Percentiles rank a stretch among this genome's conserved stretches.
These are phyloP conservation scores for Madurella fahalii DNA, from an alignment of 2,329 filamentous ascomycete genomes.

Conservation along the genomic window DNA sequence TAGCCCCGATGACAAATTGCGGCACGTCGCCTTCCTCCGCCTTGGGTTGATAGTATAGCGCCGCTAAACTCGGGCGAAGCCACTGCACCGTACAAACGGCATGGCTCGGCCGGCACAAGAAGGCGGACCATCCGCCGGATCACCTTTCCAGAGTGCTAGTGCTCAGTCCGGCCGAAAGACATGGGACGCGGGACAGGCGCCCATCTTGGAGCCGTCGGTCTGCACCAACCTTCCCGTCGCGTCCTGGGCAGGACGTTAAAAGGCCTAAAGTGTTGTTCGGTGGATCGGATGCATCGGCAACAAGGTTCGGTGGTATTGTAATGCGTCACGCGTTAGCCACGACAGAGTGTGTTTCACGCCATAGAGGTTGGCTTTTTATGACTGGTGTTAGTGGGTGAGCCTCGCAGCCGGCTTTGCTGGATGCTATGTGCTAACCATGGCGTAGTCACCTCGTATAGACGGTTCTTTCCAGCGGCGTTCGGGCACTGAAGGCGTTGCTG, in stretches of 20 bases:
- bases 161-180: too few relatives aligned
- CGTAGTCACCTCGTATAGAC: background rate
- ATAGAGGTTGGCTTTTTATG: background rate
- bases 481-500: background rate
- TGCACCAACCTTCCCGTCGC: background rate
- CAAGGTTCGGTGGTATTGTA: background rate
- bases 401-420: background rate
- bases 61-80: background rate
- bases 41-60: background rate
- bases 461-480: background rate
- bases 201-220: too few relatives aligned
- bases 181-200: too few relatives aligned
- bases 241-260: slow-evolving; percentile 42
- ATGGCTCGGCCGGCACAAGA: too few relatives aligned
- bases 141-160: too few relatives aligned
- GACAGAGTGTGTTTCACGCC: background rate
- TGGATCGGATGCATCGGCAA: background rate
- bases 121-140: too few relatives aligned
- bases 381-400: background rate
- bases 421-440: background rate
- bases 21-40: background rate
- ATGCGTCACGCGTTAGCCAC: slow-evolving; percentile 7
- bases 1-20: background rate
- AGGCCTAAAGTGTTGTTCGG: slow-evolving; percentile 28
- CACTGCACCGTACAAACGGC: background rate